Evolutionary conservation across 2,329 filamentous ascomycete genomes (phyloP).

Genomic region (Chaetomium sp.): DNA sequence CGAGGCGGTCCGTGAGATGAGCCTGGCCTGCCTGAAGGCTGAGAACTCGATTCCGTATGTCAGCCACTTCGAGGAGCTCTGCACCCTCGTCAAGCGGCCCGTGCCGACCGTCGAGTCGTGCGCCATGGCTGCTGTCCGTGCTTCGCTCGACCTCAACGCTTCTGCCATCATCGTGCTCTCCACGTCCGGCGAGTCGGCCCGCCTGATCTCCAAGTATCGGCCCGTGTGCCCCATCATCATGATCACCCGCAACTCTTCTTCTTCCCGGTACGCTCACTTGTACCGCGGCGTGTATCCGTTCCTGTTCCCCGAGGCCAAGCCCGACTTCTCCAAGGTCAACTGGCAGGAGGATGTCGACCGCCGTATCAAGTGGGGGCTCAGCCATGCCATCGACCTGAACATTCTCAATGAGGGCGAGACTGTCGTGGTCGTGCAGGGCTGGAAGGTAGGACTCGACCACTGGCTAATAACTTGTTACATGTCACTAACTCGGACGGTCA

Average conservation of each 20-base stretch:
- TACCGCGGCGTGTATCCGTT: slow-evolving; percentile 99
- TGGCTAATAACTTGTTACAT: not conserved
- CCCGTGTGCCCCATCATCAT: slow-evolving; percentile 99
- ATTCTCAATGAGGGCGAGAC: slow-evolving; percentile 72
- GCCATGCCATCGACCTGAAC: slow-evolving; percentile 79
- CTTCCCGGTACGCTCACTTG: slow-evolving; percentile 88
- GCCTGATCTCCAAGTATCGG: slow-evolving; percentile 96
- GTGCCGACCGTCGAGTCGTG: slow-evolving; percentile 90
- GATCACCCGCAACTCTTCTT: slow-evolving; percentile 85
- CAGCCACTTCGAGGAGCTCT: slow-evolving; percentile 93
- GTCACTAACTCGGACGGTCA: slow-evolving; percentile 3
- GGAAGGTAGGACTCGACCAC: slow-evolving; percentile 55
- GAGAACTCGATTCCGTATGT: slow-evolving; percentile 98
- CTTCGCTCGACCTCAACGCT: slow-evolving; percentile 93
- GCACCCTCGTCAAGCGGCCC: slow-evolving; percentile 78
- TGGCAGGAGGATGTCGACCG: slow-evolving; percentile 99
- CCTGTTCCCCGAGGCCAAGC: slow-evolving; percentile 89
- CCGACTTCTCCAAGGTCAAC: slow-evolving; percentile 87
- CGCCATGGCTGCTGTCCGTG: slow-evolving; percentile 94
- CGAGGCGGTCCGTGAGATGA: slow-evolving; percentile 96
- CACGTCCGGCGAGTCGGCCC: slow-evolving; percentile 91
- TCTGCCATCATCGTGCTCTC: slow-evolving; percentile 95
- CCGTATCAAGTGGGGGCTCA: slow-evolving; percentile 96
- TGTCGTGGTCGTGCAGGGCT: slow-evolving; percentile 84
- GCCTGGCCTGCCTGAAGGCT: slow-evolving; percentile 93